phyloP scores from a whole-genome alignment of 345 rosid genomes.

The Populus pruinosa region DNA sequence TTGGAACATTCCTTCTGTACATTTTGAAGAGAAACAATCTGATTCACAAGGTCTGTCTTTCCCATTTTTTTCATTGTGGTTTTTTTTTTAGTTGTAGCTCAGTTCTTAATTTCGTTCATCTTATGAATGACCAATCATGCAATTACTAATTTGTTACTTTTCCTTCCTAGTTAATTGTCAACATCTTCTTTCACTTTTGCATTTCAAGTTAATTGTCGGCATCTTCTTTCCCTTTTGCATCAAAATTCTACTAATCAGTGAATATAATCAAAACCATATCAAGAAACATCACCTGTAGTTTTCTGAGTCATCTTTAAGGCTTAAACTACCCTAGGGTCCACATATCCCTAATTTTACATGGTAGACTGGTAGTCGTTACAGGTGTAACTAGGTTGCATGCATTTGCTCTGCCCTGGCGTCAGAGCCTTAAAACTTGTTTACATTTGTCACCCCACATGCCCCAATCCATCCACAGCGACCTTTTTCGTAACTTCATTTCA shows the following conservation, averaged over 20 bases:
- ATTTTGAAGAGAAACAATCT: constrained; percentile 54
- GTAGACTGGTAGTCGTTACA: neutral
- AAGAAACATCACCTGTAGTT: neutral
- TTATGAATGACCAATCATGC: neutral
- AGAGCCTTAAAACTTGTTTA: neutral
- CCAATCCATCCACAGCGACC: neutral
- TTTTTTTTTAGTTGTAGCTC: neutral
- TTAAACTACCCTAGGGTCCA: neutral
- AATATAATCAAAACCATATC: neutral
- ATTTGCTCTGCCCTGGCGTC: neutral
- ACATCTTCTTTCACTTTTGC: neutral
- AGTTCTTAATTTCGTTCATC: neutral
- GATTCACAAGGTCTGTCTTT: constrained; percentile 44
- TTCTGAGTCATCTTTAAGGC: neutral
- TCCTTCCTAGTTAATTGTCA: neutral
- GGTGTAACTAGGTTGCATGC: neutral
- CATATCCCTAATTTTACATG: neutral
- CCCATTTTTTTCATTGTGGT: neutral
- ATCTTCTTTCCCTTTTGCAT: neutral
- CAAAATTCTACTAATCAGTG: neutral
- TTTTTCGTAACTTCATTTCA: no score
- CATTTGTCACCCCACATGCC: neutral
- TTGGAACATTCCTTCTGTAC: constrained; percentile 45
- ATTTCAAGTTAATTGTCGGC: neutral
- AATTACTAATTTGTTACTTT: neutral